These are phyloP conservation scores for Chloris gayana DNA, from an alignment of 176 grass and related monocot species.

Conservation along the genomic window DNA sequence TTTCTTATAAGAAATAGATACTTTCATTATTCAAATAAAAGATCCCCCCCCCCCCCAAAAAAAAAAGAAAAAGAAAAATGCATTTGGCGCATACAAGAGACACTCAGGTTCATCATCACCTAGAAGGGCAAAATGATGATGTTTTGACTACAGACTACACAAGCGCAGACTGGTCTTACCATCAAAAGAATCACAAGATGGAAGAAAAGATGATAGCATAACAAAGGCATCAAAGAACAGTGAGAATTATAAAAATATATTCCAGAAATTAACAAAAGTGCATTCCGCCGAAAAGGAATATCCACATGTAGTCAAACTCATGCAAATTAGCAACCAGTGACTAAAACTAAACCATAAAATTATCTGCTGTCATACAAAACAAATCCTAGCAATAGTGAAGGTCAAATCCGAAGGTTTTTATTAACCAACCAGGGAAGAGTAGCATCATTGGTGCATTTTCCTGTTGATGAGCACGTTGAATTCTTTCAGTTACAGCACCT, in stretches of 20 bases:
- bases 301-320: not conserved
- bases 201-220: conserved; percentile 2
- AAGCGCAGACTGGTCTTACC: not conserved
- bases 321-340: not conserved
- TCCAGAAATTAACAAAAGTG: not conserved
- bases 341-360: conserved; percentile 17
- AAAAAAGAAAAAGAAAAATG: not conserved
- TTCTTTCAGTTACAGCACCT: conserved; percentile 89
- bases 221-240: not conserved
- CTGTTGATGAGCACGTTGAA: conserved; percentile 64
- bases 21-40: not conserved
- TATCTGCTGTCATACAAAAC: not conserved
- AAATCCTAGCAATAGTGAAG: not conserved
- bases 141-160: not conserved
- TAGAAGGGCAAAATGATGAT: not conserved
- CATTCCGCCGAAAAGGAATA: not conserved
- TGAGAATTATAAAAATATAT: conserved; percentile 1
- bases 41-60: too few species aligned
- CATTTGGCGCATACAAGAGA: not conserved
- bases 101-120: not conserved
- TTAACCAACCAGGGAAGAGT: conserved; percentile 83
- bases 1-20: not conserved
- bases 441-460: conserved; percentile 78
- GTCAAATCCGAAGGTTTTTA: conserved; percentile 18
- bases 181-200: conserved; percentile 7